phyloP scores from a whole-genome alignment of 805 yeast genomes.

The Lipomyces spencermartinsiae region DNA sequence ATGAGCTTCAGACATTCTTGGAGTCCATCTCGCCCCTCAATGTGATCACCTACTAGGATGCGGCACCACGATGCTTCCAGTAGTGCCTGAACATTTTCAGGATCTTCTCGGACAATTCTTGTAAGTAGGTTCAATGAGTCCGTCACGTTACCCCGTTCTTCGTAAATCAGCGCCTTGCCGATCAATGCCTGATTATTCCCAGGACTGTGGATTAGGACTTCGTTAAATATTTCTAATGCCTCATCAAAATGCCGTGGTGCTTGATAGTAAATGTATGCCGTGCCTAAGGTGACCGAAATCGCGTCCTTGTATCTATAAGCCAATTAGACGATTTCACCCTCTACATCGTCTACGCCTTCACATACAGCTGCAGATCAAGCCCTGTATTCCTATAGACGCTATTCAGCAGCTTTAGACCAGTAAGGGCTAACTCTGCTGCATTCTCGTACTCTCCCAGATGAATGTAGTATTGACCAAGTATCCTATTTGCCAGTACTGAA shows the following conservation, averaged over 20 bases:
- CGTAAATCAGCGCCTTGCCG: constrained; percentile 80
- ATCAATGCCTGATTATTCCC: constrained; percentile 66
- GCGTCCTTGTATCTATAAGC: constrained; percentile 16
- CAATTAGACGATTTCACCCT: not conserved
- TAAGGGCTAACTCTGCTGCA: constrained; percentile 65
- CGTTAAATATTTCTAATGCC: constrained; percentile 75
- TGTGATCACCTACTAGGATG: constrained; percentile 58
- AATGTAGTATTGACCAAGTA: constrained; percentile 65
- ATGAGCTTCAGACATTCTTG: constrained; percentile 52
- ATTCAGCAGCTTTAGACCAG: constrained; percentile 58
- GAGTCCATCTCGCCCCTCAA: constrained; percentile 61
- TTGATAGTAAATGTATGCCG: constrained; percentile 80
- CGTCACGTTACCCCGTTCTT: constrained; percentile 64
- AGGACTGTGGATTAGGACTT: constrained; percentile 57
- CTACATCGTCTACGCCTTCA: not conserved
- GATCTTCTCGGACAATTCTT: constrained; percentile 56
- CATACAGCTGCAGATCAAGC: constrained; percentile 5
- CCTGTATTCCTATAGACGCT: constrained; percentile 13
- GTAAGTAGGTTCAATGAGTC: constrained; percentile 62
- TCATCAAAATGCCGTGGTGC: constrained; percentile 85
- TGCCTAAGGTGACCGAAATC: constrained; percentile 58
- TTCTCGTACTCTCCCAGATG: constrained; percentile 66
- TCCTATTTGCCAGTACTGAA: constrained; percentile 68
- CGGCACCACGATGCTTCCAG: constrained; percentile 82
- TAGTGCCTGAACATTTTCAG: constrained; percentile 64